Conservation (phyloP, 305 asterid genomes). For the Fraxinus albicans region DNA sequence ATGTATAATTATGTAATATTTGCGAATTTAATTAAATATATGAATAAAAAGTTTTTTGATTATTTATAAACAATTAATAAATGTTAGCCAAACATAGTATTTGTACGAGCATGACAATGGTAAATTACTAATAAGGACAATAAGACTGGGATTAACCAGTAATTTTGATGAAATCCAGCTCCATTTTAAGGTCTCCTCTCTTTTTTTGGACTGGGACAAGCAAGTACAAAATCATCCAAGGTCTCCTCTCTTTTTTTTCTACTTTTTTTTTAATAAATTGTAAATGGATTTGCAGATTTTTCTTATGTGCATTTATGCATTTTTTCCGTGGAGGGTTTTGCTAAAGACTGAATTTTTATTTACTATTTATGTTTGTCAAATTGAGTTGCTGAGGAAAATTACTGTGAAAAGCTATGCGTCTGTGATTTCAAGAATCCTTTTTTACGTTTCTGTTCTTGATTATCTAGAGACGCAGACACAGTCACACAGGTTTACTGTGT, state of each 20-base stretch:
- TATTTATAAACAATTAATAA: too few species aligned
- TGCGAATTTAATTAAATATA: too few species aligned
- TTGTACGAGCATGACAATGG: background rate
- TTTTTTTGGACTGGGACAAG: background rate
- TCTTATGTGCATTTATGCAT: background rate
- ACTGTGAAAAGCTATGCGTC: background rate
- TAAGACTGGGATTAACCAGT: background rate
- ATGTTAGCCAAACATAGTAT: too few species aligned
- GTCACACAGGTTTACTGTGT: background rate
- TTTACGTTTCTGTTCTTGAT: background rate
- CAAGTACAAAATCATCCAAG: slow-evolving; percentile 17
- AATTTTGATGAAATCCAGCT: background rate
- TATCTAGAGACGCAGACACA: background rate
- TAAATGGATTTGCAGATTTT: background rate
- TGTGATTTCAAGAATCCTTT: background rate
- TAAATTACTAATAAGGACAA: background rate
- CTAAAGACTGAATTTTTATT: background rate
- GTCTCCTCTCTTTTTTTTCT: background rate
- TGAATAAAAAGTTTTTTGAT: too few species aligned
- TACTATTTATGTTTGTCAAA: background rate
- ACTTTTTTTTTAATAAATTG: background rate
- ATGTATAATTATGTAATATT: too few species aligned
- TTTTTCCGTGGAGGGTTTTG: background rate
- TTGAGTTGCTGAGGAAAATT: background rate
- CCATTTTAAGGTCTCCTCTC: background rate